These are phyloP conservation scores for Saccharomycopsis phalli DNA, from an alignment of 1,139 yeast genomes.

Conservation along the genomic window DNA sequence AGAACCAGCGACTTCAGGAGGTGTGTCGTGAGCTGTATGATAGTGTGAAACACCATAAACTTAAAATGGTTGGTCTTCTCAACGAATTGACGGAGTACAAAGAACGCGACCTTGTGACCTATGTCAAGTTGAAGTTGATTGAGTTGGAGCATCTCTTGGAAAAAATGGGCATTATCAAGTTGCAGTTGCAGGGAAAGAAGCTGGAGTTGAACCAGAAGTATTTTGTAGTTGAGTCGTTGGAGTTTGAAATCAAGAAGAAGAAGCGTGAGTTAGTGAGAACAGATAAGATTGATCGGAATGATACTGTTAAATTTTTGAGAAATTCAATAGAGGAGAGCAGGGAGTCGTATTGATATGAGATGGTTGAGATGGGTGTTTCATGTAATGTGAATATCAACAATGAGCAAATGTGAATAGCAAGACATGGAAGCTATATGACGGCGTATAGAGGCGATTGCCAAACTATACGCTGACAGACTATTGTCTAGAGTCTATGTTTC, in stretches of 20 bases:
- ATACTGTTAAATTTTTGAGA: too few species aligned
- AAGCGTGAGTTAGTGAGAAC: too few species aligned
- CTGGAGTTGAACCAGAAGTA: conserved; percentile 5
- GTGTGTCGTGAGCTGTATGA: conserved; percentile 6
- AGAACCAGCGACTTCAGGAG: conserved; percentile 6
- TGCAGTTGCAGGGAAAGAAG: conserved; percentile 1
- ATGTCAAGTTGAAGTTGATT: conserved; percentile 5
- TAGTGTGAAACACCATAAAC: conserved; percentile 3
- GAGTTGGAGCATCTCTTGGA: conserved; percentile 5
- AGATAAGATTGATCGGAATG: too few species aligned
- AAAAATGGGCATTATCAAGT: conserved; percentile 4
- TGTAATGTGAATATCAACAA: too few species aligned
- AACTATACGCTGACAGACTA: too few species aligned
- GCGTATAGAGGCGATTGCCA: too few species aligned
- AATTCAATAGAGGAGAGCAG: too few species aligned
- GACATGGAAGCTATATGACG: too few species aligned
- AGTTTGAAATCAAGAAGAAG: conserved; percentile 8
- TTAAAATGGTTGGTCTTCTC: conserved; percentile 6
- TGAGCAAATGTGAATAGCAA: too few species aligned
- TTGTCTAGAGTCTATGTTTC: too few species aligned
- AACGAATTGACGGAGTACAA: conserved; percentile 7
- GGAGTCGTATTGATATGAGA: too few species aligned
- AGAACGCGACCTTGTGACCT: conserved; percentile 2
- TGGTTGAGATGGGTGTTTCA: too few species aligned
- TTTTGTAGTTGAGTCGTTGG: conserved; percentile 14